Evolutionary conservation across 805 yeast species (phyloP).

Genomic region (Candida succiphila): DNA sequence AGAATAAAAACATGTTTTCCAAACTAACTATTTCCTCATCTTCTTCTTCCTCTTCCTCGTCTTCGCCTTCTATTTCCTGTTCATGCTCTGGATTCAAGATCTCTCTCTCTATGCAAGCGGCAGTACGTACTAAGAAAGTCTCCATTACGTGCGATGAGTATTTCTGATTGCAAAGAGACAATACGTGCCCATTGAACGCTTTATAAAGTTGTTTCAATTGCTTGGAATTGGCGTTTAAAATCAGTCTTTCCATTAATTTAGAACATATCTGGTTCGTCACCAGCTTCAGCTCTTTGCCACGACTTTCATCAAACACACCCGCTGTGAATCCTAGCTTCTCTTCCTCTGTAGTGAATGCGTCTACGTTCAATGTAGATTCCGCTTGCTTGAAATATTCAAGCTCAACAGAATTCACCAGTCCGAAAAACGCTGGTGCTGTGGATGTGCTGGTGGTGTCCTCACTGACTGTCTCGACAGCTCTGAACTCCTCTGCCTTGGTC

Average conservation of each 20-base stretch:
- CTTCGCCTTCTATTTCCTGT: constrained; percentile 22
- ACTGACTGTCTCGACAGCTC: too few relatives aligned
- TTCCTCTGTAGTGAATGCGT: constrained; percentile 66
- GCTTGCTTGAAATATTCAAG: constrained; percentile 89
- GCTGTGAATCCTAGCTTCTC: constrained; percentile 65
- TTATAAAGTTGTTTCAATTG: constrained; percentile 60
- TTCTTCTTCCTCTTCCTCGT: constrained; percentile 20
- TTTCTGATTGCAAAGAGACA: constrained; percentile 73
- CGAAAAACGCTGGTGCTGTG: constrained; percentile 52
- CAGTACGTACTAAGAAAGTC: constrained; percentile 66
- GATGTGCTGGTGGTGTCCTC: constrained; percentile 1
- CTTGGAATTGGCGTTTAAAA: constrained; percentile 51
- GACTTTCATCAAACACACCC: constrained; percentile 76
- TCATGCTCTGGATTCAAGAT: constrained; percentile 35
- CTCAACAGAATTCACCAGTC: constrained; percentile 76
- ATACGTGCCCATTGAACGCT: constrained; percentile 65
- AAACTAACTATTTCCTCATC: constrained; percentile 38
- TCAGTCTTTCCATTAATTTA: constrained; percentile 78
- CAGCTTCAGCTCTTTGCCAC: constrained; percentile 82
- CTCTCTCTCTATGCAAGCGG: constrained; percentile 69
- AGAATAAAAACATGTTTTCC: constrained; percentile 55
- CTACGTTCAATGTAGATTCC: constrained; percentile 72
- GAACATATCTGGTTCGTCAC: constrained; percentile 95
- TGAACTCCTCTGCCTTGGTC: constrained; percentile 1
- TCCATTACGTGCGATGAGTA: constrained; percentile 92